Evolutionary conservation across 2,329 filamentous ascomycete genomes (phyloP), one percentile per base, ranked within the genome.

Genomic region (Penicillium griseofulvum): DNA sequence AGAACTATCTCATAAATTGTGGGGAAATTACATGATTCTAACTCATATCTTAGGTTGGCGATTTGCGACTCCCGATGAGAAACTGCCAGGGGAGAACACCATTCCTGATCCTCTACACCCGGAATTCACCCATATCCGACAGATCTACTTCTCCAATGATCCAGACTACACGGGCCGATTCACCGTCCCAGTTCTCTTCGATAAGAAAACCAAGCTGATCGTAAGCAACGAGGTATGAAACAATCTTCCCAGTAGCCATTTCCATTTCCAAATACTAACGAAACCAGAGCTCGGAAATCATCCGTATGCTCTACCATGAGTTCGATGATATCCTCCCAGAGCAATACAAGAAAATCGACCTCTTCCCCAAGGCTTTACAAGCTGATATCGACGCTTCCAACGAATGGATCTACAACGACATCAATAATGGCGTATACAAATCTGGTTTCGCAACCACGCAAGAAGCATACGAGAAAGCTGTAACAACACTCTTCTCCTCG

Each of bases 401-500:
- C 71, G 81, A 81, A 50, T 96, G 91, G 91, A 90, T 86, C 28
- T 96, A 96, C 74, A 84, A 79, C 59, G 74, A 78, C 62, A 72
- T 80, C 63, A 80, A 80, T 69, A 80, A 80, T 63, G 78, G 78
- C 29, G 78, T 80, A 38, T 80, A 80, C 70, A 79, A 79, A 65
- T 76, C 86, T 56, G 92, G 92, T 34, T 96, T 96, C 68, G 91
- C 92, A 28, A 92, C 87, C 4, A 89, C 88, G 1, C 87, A 93
- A 74, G 83, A 85, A 61, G 90, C 90, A 1, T 97, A 97, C 73
- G 88, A 93, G 66, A 81, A 83, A 57, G 87, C 89, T 66, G 85
- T 96, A 3, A 69, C 69, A 3, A 78, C 81, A 0, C 83, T 97
- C 10, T 97, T 97, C 71, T 80, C 83, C 53, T 86, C 87, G 0